Percentiles rank a stretch among this genome's conserved stretches.
Conservation (phyloP, 1,284 basidiomycete genomes). For the Polyporus tsugae region DNA sequence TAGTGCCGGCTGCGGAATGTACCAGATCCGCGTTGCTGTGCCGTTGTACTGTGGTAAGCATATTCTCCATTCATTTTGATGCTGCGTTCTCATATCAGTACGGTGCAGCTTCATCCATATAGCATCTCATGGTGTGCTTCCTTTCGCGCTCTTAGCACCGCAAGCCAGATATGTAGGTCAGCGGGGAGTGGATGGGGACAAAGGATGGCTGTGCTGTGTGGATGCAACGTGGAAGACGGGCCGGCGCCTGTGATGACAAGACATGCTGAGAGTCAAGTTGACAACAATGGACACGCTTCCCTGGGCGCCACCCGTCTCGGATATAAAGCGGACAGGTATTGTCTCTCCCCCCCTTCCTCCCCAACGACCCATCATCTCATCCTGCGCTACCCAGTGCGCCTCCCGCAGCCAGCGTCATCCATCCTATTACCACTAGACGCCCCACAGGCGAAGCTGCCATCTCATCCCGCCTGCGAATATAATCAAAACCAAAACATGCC, state of each 20-base stretch:
- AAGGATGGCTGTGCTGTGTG: slow-evolving; percentile 15
- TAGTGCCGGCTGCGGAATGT: slow-evolving; percentile 3
- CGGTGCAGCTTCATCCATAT: background rate
- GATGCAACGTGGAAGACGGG: slow-evolving; percentile 21
- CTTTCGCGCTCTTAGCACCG: background rate
- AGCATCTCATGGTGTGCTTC: background rate
- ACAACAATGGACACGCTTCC: slow-evolving; percentile 25
- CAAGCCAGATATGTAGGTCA: too few relatives aligned
- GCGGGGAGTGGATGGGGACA: background rate
- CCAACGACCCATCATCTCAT: slow-evolving; percentile 15
- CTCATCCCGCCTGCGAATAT: background rate
- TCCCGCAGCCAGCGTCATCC: slow-evolving; percentile 10
- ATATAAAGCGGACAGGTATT: slow-evolving; percentile 22
- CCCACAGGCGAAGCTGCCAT: background rate
- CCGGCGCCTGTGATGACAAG: slow-evolving; percentile 20
- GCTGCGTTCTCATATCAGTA: background rate
- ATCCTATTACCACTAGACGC: background rate
- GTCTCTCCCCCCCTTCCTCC: slow-evolving; percentile 14
- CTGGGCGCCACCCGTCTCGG: slow-evolving; percentile 13
- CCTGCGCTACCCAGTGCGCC: slow-evolving; percentile 19
- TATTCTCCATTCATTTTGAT: background rate
- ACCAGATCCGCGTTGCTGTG: slow-evolving; percentile 7
- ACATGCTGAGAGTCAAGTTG: slow-evolving; percentile 7
- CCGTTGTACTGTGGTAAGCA: slow-evolving; percentile 1
- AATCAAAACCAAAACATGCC: slow-evolving; percentile 15